A percentile compares a stretch with the other conserved stretches of the same genome.
These are phyloP conservation scores for Knoxdaviesia capensis DNA, from an alignment of 2,329 filamentous ascomycete genomes.

Conservation along the genomic window DNA sequence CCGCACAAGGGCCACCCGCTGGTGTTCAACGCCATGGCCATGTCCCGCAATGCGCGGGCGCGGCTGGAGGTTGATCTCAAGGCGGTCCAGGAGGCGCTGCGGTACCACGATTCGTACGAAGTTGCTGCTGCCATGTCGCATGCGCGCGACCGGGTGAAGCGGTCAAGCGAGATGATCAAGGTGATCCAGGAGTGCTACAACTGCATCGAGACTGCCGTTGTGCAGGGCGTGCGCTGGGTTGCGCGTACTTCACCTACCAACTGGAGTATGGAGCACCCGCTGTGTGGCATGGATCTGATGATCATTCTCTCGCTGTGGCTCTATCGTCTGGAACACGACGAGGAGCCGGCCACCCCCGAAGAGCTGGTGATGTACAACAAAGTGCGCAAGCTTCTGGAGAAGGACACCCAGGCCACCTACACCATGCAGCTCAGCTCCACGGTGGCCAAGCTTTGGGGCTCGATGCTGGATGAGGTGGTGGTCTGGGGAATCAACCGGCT, in stretches of 20 bases:
- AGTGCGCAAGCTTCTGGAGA: slow-evolving; percentile 73
- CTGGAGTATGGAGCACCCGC: slow-evolving; percentile 95
- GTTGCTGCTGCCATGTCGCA: slow-evolving; percentile 93
- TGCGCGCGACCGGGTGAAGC: slow-evolving; percentile 81
- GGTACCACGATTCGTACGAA: slow-evolving; percentile 94
- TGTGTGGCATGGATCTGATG: slow-evolving; percentile 92
- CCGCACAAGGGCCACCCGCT: slow-evolving; percentile 91
- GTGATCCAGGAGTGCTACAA: slow-evolving; percentile 96
- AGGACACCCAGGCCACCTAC: slow-evolving; percentile 57
- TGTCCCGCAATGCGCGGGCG: slow-evolving; percentile 85
- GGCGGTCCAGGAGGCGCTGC: slow-evolving; percentile 83
- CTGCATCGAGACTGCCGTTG: slow-evolving; percentile 87
- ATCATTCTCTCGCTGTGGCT: slow-evolving; percentile 96
- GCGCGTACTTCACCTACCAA: slow-evolving; percentile 95
- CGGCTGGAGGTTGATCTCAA: slow-evolving; percentile 91
- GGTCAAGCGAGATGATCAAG: slow-evolving; percentile 93
- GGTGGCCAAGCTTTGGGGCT: slow-evolving; percentile 87
- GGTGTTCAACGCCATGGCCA: slow-evolving; percentile 94
- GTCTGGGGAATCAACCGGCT: slow-evolving; percentile 95
- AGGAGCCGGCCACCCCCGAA: slow-evolving; percentile 70
- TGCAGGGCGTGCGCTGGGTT: slow-evolving; percentile 92
- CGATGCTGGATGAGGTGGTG: slow-evolving; percentile 95
- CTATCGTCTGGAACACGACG: slow-evolving; percentile 97
- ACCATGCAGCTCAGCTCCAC: slow-evolving; percentile 80
- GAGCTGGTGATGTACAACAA: slow-evolving; percentile 85